Conservation (phyloP, 768 basidiomycete genomes). For the Boletus huronensis region DNA sequence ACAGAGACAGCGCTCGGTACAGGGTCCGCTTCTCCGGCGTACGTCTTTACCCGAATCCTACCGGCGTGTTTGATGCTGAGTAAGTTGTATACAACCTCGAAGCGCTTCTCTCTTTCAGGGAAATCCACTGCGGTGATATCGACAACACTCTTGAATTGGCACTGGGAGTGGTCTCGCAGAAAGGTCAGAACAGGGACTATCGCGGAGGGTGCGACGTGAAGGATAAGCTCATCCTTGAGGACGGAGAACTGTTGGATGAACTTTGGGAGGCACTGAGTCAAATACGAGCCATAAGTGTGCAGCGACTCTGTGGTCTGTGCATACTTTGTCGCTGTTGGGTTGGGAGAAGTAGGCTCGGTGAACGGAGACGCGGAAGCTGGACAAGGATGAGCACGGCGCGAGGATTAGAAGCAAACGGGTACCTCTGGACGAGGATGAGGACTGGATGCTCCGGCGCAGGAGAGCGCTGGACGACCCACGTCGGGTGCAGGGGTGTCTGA, state of each 20-base stretch:
- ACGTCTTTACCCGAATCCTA: conserved; percentile 95
- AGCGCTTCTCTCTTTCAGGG: conserved; percentile 88
- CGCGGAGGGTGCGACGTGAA: conserved; percentile 81
- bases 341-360: conserved; percentile 83
- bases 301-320: conserved; percentile 72
- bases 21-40: conserved; percentile 87
- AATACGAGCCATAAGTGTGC: conserved; percentile 91
- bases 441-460: conserved; percentile 44
- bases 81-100: conserved; percentile 96
- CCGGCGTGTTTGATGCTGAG: conserved; percentile 76
- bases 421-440: conserved; percentile 50
- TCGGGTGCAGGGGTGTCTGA: conserved; percentile 40
- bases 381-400: conserved; percentile 9
- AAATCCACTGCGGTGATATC: conserved; percentile 96
- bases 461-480: conserved; percentile 24
- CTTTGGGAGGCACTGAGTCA: conserved; percentile 91
- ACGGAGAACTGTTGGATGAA: conserved; percentile 98
- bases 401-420: not conserved
- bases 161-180: conserved; percentile 92
- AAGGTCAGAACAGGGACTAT: conserved; percentile 86
- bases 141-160: conserved; percentile 89
- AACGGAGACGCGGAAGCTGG: conserved; percentile 76
- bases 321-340: conserved; percentile 72
- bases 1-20: conserved; percentile 79
- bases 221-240: conserved; percentile 89